Percentiles rank a stretch among this genome's conserved stretches.
phyloP scores from a whole-genome alignment of 179 eudicot species.

The Silene noctiflora region DNA sequence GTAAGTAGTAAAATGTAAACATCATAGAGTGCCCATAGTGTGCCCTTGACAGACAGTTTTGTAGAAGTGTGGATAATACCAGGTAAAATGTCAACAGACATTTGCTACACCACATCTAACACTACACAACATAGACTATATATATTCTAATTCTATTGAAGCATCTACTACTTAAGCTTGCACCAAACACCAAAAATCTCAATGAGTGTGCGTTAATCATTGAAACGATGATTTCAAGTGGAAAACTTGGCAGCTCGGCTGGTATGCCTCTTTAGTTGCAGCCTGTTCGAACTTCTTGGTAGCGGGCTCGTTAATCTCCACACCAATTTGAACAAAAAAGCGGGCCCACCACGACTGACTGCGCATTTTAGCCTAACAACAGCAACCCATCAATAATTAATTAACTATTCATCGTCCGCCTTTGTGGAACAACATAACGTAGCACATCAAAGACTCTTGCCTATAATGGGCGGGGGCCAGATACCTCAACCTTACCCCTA shows the following conservation, averaged over 20 bases:
- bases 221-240: conserved; percentile 65
- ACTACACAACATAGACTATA: conserved; percentile 31
- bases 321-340: conserved; percentile 63
- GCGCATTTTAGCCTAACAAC: conserved; percentile 74
- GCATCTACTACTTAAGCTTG: conserved; percentile 15
- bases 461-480: no score
- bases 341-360: conserved; percentile 89
- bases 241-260: conserved; percentile 77
- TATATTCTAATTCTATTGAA: conserved; percentile 24
- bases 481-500: background rate
- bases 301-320: conserved; percentile 80
- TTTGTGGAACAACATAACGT: background rate
- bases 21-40: no score
- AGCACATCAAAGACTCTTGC: no score
- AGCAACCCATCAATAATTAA: background rate
- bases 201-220: conserved; percentile 24
- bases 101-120: conserved; percentile 20
- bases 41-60: no score
- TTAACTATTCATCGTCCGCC: background rate
- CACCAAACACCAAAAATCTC: conserved; percentile 15
- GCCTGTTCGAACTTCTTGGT: conserved; percentile 87
- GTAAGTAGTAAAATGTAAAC: no score
- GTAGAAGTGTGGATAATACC: no score
- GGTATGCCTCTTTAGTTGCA: conserved; percentile 54
- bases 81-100: no score